Base-by-base conservation (phyloP, 1,139 yeast species). In the Blastobotrys malaysiensis region DNA sequence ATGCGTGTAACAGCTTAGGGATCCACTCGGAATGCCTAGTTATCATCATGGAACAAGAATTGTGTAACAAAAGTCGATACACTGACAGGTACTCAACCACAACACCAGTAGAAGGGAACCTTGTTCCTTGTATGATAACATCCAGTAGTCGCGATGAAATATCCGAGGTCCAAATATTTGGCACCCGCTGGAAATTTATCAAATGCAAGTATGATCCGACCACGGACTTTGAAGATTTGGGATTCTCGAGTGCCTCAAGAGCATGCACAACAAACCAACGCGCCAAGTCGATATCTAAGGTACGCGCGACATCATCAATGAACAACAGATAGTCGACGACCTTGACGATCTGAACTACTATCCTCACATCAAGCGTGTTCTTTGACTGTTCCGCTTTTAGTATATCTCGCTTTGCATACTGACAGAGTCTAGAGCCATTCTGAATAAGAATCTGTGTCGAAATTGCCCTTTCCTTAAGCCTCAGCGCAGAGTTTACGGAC, bases 191-290 rank as follows among this genome's bases (percentile, higher is more conserved):
- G 46, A 59, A 60, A 43, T 62, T 60, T 52, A 65, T 60, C 19
- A 65, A 58, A 55, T 65, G 68, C 44, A 65, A 55, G 43, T 63
- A 63, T 9, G 62, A 63, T 9, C 64, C 65, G 11, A 63, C 54
- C 14, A 65, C 59, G 5, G 63, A 56, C 55, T 64, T 55, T 9
- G 63, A 53, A 2, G 66, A 53, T 4, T 46, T 45, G 2, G 57
- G 55, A 48, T 56, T 55, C 16, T 58, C 60, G 36, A 65, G 52
- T 1, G 59, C 65, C 19, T 56, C 60, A 13, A 64, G 49, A 1
- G 64, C 67, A 14, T 61, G 59, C 2, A 51, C 43, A 6, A 63
- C 52, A 48, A 65, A 63, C 64, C 66, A 63, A 20, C 54, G 50
- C 9, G 60, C 59, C 14, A 64, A 46, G 7, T 59, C 61, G 20